Evolutionary conservation across 495 filamentous ascomycete species (phyloP).

Genomic region (Jackrogersella minutella): DNA sequence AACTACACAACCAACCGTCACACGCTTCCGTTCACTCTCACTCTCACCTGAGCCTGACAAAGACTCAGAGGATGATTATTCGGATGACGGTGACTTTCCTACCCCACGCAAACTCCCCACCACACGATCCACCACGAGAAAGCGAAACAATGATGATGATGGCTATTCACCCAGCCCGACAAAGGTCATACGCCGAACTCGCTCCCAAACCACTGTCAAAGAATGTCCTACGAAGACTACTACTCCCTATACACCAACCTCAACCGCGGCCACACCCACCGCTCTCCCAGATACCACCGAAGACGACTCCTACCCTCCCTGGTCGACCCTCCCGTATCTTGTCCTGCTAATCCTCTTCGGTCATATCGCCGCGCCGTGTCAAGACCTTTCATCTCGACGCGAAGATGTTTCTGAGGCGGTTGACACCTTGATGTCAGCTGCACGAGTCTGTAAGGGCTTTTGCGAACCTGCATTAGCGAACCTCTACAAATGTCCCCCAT

Average conservation of each 20-base stretch:
- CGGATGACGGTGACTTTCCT: neutral
- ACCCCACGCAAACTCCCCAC: neutral
- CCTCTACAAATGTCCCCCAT: slow-evolving; percentile 73
- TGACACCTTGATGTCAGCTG: slow-evolving; percentile 67
- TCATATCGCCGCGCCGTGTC: slow-evolving; percentile 68
- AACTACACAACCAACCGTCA: slow-evolving; percentile 30
- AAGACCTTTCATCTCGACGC: slow-evolving; percentile 56
- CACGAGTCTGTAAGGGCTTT: slow-evolving; percentile 70
- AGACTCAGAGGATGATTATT: slow-evolving; percentile 1
- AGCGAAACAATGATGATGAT: slow-evolving; percentile 25
- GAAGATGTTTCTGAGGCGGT: slow-evolving; percentile 47
- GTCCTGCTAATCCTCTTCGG: slow-evolving; percentile 74
- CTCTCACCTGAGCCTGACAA: slow-evolving; percentile 14
- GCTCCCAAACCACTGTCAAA: neutral
- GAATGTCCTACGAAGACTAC: neutral
- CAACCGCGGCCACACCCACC: slow-evolving; percentile 7
- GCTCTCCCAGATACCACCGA: neutral
- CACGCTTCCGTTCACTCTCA: slow-evolving; percentile 24
- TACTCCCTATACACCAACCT: slow-evolving; percentile 18
- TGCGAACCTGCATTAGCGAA: slow-evolving; percentile 77
- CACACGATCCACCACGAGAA: slow-evolving; percentile 16
- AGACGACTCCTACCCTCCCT: slow-evolving; percentile 62
- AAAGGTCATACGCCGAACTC: slow-evolving; percentile 12
- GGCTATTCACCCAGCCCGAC: slow-evolving; percentile 10
- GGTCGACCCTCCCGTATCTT: slow-evolving; percentile 75